Percentiles rank a stretch among this genome's conserved stretches.
Evolutionary conservation across 768 basidiomycete species (phyloP).

Genomic region (Rhizopogon vesiculosus): DNA sequence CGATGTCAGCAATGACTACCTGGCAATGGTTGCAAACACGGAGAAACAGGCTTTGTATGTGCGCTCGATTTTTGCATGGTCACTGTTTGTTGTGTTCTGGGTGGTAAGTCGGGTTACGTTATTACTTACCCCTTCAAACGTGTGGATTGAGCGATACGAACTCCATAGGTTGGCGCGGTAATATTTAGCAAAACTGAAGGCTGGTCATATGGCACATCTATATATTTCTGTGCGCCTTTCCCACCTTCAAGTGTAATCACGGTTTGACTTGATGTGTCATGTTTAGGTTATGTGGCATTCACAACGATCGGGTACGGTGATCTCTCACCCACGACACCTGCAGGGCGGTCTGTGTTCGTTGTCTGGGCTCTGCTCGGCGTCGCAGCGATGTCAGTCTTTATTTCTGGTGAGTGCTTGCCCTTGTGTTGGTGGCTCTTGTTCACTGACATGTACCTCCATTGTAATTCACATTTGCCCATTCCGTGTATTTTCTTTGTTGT

Average conservation of each 20-base stretch:
- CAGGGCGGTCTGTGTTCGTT: slow-evolving; percentile 73
- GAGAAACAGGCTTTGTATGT: slow-evolving; percentile 53
- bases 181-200: slow-evolving; percentile 67
- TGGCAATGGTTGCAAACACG: slow-evolving; percentile 20
- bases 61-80: slow-evolving; percentile 53
- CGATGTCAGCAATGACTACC: slow-evolving; percentile 11
- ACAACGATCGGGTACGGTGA: slow-evolving; percentile 76
- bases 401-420: slow-evolving; percentile 47
- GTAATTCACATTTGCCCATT: background rate
- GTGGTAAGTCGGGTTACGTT: slow-evolving; percentile 36
- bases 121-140: background rate
- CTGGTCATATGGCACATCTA: slow-evolving; percentile 58
- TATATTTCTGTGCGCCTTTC: slow-evolving; percentile 65
- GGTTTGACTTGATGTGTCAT: background rate
- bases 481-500: background rate
- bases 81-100: slow-evolving; percentile 76
- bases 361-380: slow-evolving; percentile 78
- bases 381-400: slow-evolving; percentile 68
- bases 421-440: background rate
- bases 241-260: too few species aligned
- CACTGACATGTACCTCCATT: background rate
- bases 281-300: slow-evolving; percentile 64
- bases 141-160: background rate
- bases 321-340: slow-evolving; percentile 52
- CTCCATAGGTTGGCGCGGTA: slow-evolving; percentile 52